phyloP scores from a whole-genome alignment of 2,329 filamentous ascomycete species.

The Penicillium sp. region DNA sequence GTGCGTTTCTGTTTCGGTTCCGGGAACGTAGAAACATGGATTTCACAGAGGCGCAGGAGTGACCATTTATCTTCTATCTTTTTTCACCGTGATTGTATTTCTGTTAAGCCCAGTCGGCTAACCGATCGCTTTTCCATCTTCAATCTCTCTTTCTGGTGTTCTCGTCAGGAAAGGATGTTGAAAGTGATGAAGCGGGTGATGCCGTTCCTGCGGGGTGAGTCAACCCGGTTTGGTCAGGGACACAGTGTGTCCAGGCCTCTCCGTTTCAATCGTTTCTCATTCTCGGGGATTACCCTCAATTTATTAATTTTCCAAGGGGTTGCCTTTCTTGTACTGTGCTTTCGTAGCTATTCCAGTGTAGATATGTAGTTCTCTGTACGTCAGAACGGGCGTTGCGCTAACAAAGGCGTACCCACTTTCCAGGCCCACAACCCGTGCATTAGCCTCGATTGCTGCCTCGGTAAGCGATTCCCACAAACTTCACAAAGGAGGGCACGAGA shows the following conservation, averaged over 20 bases:
- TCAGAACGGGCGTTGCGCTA: conserved; percentile 14
- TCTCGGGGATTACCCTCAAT: not conserved
- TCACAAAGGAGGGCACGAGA: not conserved
- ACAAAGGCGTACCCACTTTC: conserved; percentile 15
- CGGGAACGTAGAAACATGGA: conserved; percentile 34
- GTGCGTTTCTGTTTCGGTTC: conserved; percentile 20
- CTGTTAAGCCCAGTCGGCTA: not conserved
- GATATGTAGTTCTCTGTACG: not conserved
- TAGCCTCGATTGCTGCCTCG: not conserved
- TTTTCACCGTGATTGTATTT: not conserved
- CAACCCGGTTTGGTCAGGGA: conserved; percentile 4
- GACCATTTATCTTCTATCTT: conserved; percentile 17
- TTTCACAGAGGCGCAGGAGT: conserved; percentile 28
- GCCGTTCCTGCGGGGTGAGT: not conserved
- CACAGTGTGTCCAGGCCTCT: not conserved
- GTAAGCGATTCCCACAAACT: conserved; percentile 4
- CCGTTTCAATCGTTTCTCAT: conserved; percentile 16
- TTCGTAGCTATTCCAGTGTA: not conserved
- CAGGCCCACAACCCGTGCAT: conserved; percentile 22
- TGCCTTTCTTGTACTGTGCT: not conserved
- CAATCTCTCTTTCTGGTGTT: too few species aligned
- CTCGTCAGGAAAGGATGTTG: not conserved
- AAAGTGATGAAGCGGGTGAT: not conserved
- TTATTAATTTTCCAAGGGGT: conserved; percentile 8
- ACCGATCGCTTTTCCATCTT: not conserved